Base-by-base conservation (phyloP, 1,139 yeast genomes). In the Yamadazyma trypodendri region DNA sequence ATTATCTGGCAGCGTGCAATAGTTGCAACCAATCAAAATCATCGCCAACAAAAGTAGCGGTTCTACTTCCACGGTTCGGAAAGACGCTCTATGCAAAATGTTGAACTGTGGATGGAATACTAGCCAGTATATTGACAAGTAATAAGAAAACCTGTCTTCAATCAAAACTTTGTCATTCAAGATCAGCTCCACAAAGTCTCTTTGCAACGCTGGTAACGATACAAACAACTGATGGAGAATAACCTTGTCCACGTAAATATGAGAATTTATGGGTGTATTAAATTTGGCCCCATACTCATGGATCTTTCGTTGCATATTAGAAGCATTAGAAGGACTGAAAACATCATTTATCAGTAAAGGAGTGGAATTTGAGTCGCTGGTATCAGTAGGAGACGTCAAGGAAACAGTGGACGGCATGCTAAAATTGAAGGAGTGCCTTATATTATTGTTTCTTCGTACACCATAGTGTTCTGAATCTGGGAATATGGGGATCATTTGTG, bases 81-180 rank as follows among this genome's bases (percentile, higher is more conserved):
- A 82, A 0, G 86, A 77, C 0, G 87, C 84, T 39, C 68, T 68
- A 49, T 82, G 89, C 36, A 83, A 51, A 25, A 83, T 63, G 7
- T 84, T 75, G 46, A 73, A 78, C 51, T 81, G 85, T 4, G 80
- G 74, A 51, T 81, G 86, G 56, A 79, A 80, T 20, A 71, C 65
- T 5, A 60, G 54, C 88, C 88, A 82, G 51, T 72, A 82, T 13
- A 71, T 46, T 3, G 55, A 55, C 22, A 65, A 41, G 40, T 63
- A 65, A 42, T 58, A 63, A 9, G 70, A 60, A 17, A 64, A 47
- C 18, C 70, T 35, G 39, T 67, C 66, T 40, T 65, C 68, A 3
- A 63, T 27, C 10, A 34, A 33, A 2, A 44, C 52, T 21, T 40
- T 39, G 11, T 50, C 55, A 6, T 47, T 44, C 38, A 63, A 63